Conservation (phyloP, 331 rosid genomes). For the Cucumis variabilis region DNA sequence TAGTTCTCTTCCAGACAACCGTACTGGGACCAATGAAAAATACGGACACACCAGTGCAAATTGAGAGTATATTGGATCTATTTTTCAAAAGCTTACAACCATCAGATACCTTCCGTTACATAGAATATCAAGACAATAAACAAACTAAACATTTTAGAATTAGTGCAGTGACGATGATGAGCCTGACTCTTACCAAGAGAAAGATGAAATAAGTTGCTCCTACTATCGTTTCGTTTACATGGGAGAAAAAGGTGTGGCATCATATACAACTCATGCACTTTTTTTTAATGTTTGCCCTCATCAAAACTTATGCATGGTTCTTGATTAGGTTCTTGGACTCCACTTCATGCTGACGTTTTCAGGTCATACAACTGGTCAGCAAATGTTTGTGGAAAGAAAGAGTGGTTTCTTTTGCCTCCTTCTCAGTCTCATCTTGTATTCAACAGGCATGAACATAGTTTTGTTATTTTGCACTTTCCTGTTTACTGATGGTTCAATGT, state of each 20-base stretch:
- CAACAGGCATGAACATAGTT: constrained; percentile 64
- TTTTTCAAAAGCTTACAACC: background rate
- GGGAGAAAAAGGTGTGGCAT: constrained; percentile 78
- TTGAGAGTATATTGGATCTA: background rate
- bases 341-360: constrained; percentile 96
- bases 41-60: background rate
- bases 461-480: background rate
- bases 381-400: constrained; percentile 89
- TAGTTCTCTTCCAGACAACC: too few relatives aligned
- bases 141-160: too few relatives aligned
- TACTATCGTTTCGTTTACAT: constrained; percentile 95
- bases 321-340: constrained; percentile 93
- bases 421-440: constrained; percentile 77
- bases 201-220: constrained; percentile 79
- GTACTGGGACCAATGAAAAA: background rate
- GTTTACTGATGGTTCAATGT: constrained; percentile 20
- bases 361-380: constrained; percentile 97
- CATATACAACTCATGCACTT: background rate
- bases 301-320: constrained; percentile 15
- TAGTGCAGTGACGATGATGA: too few relatives aligned
- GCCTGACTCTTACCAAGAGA: constrained; percentile 55
- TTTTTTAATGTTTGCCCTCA: background rate
- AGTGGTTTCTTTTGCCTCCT: constrained; percentile 88
- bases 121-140: background rate
- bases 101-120: background rate